phyloP scores from a whole-genome alignment of 345 rosid species.

The Eutrema japonicum region DNA sequence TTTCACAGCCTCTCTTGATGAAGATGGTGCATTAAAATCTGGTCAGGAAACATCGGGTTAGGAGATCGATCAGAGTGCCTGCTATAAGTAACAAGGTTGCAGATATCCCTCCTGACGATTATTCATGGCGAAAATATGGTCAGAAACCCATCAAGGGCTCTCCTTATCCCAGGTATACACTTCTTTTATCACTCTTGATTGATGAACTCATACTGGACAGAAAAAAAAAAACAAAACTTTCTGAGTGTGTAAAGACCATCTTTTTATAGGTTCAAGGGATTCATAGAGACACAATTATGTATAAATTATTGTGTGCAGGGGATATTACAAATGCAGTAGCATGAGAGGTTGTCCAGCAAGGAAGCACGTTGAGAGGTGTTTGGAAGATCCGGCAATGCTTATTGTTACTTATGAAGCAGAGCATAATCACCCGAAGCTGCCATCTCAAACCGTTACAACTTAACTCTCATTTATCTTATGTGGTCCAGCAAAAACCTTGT shows the following conservation, averaged over 20 bases:
- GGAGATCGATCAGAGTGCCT: constrained; percentile 81
- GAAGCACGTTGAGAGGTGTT: constrained; percentile 96
- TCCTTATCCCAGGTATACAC: constrained; percentile 75
- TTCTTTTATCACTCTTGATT: constrained; percentile 13
- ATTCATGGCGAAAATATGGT: constrained; percentile 85
- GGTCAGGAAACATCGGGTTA: constrained; percentile 63
- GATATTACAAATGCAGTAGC: constrained; percentile 98
- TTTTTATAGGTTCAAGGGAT: not conserved
- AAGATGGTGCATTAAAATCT: not conserved
- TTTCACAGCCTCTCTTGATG: not conserved
- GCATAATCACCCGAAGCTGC: constrained; percentile 77
- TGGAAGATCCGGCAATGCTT: constrained; percentile 93
- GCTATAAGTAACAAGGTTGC: constrained; percentile 86
- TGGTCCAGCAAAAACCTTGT: constrained; percentile 13
- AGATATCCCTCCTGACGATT: constrained; percentile 84
- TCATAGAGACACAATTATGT: not conserved
- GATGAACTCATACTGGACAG: not conserved
- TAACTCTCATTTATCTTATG: constrained; percentile 39
- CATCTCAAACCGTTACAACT: constrained; percentile 68
- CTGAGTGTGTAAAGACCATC: constrained; percentile 7
- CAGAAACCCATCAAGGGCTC: constrained; percentile 87
- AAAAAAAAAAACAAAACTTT: not conserved
- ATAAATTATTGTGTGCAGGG: constrained; percentile 55
- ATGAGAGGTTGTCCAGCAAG: constrained; percentile 99
- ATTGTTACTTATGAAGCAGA: constrained; percentile 95